Evolutionary conservation across 1,284 basidiomycete species (phyloP), one percentile per base, ranked within the genome.

Genomic region (Kwoniella shivajii): DNA sequence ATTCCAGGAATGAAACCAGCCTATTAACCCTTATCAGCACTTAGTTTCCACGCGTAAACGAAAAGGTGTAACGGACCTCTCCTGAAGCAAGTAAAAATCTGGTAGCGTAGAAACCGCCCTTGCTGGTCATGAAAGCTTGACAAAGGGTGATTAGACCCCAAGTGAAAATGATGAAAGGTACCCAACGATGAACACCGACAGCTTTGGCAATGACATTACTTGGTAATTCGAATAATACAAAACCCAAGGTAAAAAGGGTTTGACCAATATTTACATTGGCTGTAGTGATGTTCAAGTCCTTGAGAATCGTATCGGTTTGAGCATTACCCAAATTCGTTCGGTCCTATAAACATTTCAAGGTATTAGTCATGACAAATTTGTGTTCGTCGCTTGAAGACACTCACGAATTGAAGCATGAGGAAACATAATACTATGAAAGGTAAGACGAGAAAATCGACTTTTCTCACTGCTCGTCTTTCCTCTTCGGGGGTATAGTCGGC

Each of bases 1-100:
- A 64, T 60, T 36, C 59, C 62, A 11, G 62, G 62, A 47, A 64
- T 64, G 45, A 64, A 64, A 7, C 63, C 59, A n/a, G 59, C 59
- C 53, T 57, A 44, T n/a, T n/a, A n/a, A n/a, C n/a, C 13, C n/a
- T n/a, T n/a, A n/a, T n/a, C n/a, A n/a, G n/a, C n/a, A n/a, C n/a
- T n/a, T n/a, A n/a, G n/a, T n/a, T n/a, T n/a, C n/a, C n/a, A n/a
- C n/a, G n/a, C n/a, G n/a, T n/a, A n/a, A n/a, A n/a, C n/a, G n/a
- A n/a, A n/a, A n/a, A n/a, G n/a, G n/a, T n/a, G n/a, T n/a, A 10
- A 49, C 58, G 43, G 22, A 60, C 58, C 48, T 63, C 61, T 18
- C 61, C 61, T 13, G 54, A 56, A 26, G 61, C 61, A 16, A 63
- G 29, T 16, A 63, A 41, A 41, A 63, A 63, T 11, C 61, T 41